These are phyloP conservation scores for Linaria vulgaris DNA, from an alignment of 257 asterid species.

Conservation along the genomic window DNA sequence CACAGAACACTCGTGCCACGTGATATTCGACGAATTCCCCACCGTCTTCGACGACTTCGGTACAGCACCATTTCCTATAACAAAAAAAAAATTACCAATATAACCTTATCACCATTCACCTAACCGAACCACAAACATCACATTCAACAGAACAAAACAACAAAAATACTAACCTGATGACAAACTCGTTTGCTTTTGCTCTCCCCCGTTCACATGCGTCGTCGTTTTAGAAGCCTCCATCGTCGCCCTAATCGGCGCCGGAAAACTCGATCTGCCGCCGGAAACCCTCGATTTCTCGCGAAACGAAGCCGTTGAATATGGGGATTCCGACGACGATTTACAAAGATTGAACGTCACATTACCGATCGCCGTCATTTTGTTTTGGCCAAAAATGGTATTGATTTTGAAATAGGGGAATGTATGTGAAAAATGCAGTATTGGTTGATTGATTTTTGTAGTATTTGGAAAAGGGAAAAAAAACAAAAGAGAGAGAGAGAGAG, in stretches of 20 bases:
- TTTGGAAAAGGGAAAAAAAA: no score
- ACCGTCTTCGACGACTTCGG: constrained; percentile 44
- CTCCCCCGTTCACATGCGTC: constrained; percentile 39
- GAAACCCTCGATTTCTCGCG: constrained; percentile 26
- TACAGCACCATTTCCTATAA: constrained; percentile 45
- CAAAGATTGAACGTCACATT: constrained; percentile 24
- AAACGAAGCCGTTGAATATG: constrained; percentile 23
- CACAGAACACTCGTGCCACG: constrained; percentile 84
- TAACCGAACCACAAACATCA: no score
- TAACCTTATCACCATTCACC: no score
- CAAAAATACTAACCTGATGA: constrained; percentile 41
- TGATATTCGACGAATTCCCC: constrained; percentile 78
- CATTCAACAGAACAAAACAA: not conserved
- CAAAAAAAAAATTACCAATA: not conserved
- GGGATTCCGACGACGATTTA: constrained; percentile 24
- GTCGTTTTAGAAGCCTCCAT: constrained; percentile 56
- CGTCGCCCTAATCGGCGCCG: constrained; percentile 62
- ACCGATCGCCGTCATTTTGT: constrained; percentile 40
- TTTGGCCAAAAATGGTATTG: no score
- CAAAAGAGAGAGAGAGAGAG: no score
- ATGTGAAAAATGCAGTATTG: no score
- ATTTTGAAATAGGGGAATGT: no score
- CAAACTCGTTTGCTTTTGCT: no score
- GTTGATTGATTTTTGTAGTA: no score
- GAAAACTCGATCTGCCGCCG: constrained; percentile 43